phyloP scores from a whole-genome alignment of 495 filamentous ascomycete species.

The Penicillium silybi region DNA sequence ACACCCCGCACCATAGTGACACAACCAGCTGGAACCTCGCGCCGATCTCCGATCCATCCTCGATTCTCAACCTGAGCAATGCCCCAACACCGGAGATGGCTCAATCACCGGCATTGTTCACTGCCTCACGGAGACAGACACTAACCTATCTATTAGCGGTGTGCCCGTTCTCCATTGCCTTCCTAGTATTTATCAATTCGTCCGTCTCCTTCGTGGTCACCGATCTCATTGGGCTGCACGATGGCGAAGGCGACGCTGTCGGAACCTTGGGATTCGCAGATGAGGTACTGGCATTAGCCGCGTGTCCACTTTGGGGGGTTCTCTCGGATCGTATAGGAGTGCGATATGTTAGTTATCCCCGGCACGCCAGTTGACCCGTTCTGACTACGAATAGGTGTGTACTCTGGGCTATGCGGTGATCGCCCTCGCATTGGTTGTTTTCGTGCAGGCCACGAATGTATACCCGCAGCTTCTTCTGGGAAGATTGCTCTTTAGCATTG shows the following conservation, averaged over 20 bases:
- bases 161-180: slow-evolving; percentile 91
- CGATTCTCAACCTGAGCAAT: slow-evolving; percentile 9
- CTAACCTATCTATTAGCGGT: slow-evolving; percentile 83
- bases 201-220: slow-evolving; percentile 93
- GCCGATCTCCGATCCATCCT: slow-evolving; percentile 3
- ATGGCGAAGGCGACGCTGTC: slow-evolving; percentile 80
- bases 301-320: slow-evolving; percentile 89
- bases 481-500: slow-evolving; percentile 81
- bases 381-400: slow-evolving; percentile 50
- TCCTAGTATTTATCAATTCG: slow-evolving; percentile 96
- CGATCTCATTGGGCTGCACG: slow-evolving; percentile 72
- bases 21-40: slow-evolving; percentile 6
- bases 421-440: slow-evolving; percentile 67
- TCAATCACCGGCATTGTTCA: slow-evolving; percentile 43
- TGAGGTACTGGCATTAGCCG: slow-evolving; percentile 84
- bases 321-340: slow-evolving; percentile 88
- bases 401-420: slow-evolving; percentile 77
- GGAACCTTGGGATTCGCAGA: slow-evolving; percentile 95
- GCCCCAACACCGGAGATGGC: slow-evolving; percentile 26
- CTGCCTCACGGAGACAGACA: slow-evolving; percentile 68
- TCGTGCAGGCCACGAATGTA: slow-evolving; percentile 81
- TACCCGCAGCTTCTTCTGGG: slow-evolving; percentile 88
- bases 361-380: not conserved
- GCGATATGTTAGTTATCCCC: slow-evolving; percentile 47
- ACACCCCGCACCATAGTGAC: slow-evolving; percentile 11